phyloP scores from a whole-genome alignment of 164 flowering plant species.

The Litsea cubeba region DNA sequence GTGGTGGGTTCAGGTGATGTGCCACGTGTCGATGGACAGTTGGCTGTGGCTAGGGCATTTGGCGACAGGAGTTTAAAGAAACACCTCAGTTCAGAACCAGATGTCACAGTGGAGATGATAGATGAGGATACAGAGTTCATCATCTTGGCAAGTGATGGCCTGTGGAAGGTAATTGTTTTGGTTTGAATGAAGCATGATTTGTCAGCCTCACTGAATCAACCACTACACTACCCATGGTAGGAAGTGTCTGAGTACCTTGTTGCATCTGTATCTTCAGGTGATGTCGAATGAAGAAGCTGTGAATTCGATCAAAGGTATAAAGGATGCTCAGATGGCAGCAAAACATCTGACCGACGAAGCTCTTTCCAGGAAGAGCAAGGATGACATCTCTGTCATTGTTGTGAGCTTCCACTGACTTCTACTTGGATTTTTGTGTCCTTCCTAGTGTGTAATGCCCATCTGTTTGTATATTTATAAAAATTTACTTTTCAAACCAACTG shows the following conservation, averaged over 20 bases:
- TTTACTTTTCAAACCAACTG: too few relatives aligned
- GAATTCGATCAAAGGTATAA: constrained; percentile 42
- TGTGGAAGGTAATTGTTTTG: constrained; percentile 75
- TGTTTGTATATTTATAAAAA: too few relatives aligned
- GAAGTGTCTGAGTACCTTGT: not conserved
- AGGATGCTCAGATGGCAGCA: constrained; percentile 71
- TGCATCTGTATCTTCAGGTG: constrained; percentile 37
- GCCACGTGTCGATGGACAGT: constrained; percentile 87
- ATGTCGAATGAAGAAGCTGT: constrained; percentile 84
- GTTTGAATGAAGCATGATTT: not conserved
- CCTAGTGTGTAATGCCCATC: not conserved
- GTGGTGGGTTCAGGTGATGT: constrained; percentile 61
- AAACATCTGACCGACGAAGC: constrained; percentile 74
- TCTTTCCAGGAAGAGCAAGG: constrained; percentile 52
- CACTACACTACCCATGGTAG: too few relatives aligned
- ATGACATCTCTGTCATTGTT: constrained; percentile 77
- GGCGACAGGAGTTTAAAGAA: constrained; percentile 87
- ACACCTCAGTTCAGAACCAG: constrained; percentile 90
- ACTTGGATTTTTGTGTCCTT: not conserved
- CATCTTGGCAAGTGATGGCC: constrained; percentile 91
- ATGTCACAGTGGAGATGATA: constrained; percentile 46
- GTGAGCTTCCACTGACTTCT: constrained; percentile 48
- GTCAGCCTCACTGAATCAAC: not conserved
- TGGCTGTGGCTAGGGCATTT: constrained; percentile 93
- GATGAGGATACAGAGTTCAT: constrained; percentile 63